A percentile compares a stretch with the other conserved stretches of the same genome.
These are phyloP conservation scores for Saturnispora gosingensis DNA, from an alignment of 805 yeast genomes.

Conservation along the genomic window DNA sequence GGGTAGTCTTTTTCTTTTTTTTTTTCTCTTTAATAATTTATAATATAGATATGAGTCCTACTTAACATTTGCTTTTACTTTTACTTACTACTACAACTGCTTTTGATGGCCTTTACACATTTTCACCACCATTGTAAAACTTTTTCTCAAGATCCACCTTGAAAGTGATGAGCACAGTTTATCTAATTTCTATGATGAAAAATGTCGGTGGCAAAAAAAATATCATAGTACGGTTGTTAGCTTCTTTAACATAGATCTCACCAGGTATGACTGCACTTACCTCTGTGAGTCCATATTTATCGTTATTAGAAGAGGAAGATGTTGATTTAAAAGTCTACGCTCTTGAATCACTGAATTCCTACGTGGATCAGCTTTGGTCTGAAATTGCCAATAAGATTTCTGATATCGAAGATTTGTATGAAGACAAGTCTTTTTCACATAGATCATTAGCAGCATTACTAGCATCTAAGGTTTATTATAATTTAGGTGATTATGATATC, in stretches of 20 bases:
- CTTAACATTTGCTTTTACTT: neutral
- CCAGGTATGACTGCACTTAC: conserved; percentile 32
- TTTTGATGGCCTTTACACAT: too few species aligned
- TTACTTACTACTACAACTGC: neutral
- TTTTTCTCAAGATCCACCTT: too few species aligned
- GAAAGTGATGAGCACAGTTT: neutral
- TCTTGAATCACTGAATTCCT: conserved; percentile 63
- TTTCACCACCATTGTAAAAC: too few species aligned
- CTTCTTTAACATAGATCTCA: neutral
- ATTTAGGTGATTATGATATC: conserved; percentile 86
- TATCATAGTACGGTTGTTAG: neutral
- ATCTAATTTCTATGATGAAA: neutral
- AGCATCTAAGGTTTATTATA: conserved; percentile 83
- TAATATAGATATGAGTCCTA: neutral
- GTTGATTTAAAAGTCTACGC: conserved; percentile 73
- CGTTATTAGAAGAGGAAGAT: conserved; percentile 80
- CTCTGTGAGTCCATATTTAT: conserved; percentile 86
- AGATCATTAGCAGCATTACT: conserved; percentile 82
- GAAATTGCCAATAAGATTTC: conserved; percentile 87
- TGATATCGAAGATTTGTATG: conserved; percentile 85
- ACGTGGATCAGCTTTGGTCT: conserved; percentile 93
- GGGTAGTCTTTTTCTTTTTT: conserved; percentile 1
- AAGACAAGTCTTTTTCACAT: conserved; percentile 61
- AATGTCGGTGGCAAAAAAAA: conserved; percentile 8
- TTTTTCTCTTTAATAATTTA: neutral